These are phyloP conservation scores for Syncephalastrum monosporum DNA, from an alignment of 371 early-diverging fungal genomes.

Conservation along the genomic window DNA sequence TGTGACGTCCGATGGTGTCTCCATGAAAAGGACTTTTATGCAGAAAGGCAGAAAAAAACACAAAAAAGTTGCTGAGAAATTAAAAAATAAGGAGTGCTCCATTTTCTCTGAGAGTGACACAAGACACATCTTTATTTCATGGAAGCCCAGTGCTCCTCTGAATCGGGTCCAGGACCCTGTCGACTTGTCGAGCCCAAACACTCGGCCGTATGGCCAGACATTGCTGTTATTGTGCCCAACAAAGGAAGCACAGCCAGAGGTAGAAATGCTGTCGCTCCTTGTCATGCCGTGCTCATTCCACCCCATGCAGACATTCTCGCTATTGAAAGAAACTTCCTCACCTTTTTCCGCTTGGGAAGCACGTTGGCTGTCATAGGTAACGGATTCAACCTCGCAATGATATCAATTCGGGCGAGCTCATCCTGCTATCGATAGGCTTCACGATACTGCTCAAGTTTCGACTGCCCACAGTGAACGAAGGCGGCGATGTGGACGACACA, in stretches of 20 bases:
- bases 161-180: neutral
- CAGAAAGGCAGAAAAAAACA: too few species aligned
- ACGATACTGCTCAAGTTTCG: constrained; percentile 39
- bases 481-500: constrained; percentile 1
- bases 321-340: constrained; percentile 47
- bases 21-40: too few species aligned
- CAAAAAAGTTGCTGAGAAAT: neutral
- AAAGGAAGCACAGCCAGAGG: constrained; percentile 14
- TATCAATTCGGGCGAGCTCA: too few species aligned
- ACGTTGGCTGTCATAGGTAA: constrained; percentile 44
- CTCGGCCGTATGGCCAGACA: constrained; percentile 5
- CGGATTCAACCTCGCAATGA: too few species aligned
- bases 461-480: constrained; percentile 20
- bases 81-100: constrained; percentile 1
- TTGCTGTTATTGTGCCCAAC: constrained; percentile 14
- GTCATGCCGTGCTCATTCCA: too few species aligned
- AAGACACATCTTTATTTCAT: too few species aligned
- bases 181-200: neutral
- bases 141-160: too few species aligned
- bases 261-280: neutral
- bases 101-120: too few species aligned
- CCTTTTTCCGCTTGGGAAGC: constrained; percentile 37
- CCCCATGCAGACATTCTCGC: constrained; percentile 15
- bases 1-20: too few species aligned
- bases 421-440: constrained; percentile 20